Percentiles rank a stretch among this genome's conserved stretches.
Conservation (phyloP, 352 stramenopile species). For the Phytophthora macrochlamydospora region DNA sequence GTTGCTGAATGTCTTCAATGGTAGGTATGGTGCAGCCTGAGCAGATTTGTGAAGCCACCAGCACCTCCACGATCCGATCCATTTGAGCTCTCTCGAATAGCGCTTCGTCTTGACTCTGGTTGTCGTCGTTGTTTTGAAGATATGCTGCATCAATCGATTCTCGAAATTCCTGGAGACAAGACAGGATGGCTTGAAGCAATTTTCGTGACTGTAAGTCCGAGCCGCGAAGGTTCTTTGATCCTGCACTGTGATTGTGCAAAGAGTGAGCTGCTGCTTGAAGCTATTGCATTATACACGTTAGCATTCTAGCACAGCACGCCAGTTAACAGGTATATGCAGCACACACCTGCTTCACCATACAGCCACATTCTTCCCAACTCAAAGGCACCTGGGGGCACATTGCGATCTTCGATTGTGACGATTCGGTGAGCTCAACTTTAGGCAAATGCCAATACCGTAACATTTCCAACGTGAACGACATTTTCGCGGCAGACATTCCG, state of each 20-base stretch:
- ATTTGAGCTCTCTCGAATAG: slow-evolving; percentile 8
- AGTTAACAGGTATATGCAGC: not conserved
- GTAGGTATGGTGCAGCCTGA: slow-evolving; percentile 18
- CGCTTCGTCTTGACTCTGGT: not conserved
- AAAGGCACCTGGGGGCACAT: slow-evolving; percentile 1
- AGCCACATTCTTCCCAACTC: slow-evolving; percentile 28
- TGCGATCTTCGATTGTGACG: not conserved
- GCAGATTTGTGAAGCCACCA: slow-evolving; percentile 10
- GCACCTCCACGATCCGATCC: slow-evolving; percentile 11
- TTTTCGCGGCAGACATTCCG: too few relatives aligned
- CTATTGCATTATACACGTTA: slow-evolving; percentile 3
- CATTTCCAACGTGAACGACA: too few relatives aligned
- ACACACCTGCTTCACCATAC: slow-evolving; percentile 34
- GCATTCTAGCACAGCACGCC: not conserved
- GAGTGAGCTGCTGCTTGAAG: slow-evolving; percentile 31
- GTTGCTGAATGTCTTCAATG: slow-evolving; percentile 16
- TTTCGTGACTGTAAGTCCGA: slow-evolving; percentile 8
- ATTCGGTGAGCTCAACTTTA: not conserved
- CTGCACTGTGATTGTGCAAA: slow-evolving; percentile 9
- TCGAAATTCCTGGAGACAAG: slow-evolving; percentile 30
- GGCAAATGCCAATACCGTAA: too few relatives aligned
- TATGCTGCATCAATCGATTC: slow-evolving; percentile 18
- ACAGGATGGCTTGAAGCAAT: slow-evolving; percentile 24
- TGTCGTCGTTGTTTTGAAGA: slow-evolving; percentile 5
- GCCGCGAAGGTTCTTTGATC: not conserved